Percentiles rank a stretch among this genome's conserved stretches.
Evolutionary conservation across 305 asterid genomes (phyloP).

Genomic region (Withania somnifera): DNA sequence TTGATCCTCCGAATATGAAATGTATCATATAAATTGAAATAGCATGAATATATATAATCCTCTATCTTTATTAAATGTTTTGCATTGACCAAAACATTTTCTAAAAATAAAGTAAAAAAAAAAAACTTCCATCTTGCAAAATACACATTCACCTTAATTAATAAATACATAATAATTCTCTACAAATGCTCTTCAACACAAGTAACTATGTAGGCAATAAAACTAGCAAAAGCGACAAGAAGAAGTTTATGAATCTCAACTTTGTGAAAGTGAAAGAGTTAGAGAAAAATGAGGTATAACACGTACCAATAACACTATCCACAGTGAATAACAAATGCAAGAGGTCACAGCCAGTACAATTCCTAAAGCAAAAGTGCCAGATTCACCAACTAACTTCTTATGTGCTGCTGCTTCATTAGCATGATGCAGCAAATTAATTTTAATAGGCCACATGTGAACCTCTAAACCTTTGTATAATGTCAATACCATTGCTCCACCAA

Average conservation of each 20-base stretch:
- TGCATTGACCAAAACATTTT: not conserved
- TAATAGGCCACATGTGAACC: conserved; percentile 5
- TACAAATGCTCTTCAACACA: not conserved
- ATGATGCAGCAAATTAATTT: conserved; percentile 7
- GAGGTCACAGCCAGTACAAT: conserved; percentile 13
- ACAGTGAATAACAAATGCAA: conserved; percentile 13
- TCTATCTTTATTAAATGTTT: not conserved
- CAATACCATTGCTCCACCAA: conserved; percentile 25
- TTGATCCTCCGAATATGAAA: no score
- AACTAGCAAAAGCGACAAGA: not conserved
- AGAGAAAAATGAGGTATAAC: not conserved
- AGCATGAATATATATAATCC: no score
- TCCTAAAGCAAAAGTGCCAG: conserved; percentile 7
- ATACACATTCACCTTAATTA: not conserved
- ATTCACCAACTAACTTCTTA: not conserved
- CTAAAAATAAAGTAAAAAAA: not conserved
- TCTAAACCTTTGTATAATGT: conserved; percentile 18
- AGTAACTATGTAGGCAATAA: not conserved
- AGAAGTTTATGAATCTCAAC: not conserved
- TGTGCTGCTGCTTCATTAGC: not conserved
- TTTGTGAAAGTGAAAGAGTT: not conserved
- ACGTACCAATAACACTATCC: conserved; percentile 22
- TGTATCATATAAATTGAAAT: no score
- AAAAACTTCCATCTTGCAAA: not conserved
- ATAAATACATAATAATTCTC: not conserved